Percentiles rank a stretch among this genome's conserved stretches.
These are phyloP conservation scores for Naganishia cerealis DNA, from an alignment of 1,284 basidiomycete species.

Conservation along the genomic window DNA sequence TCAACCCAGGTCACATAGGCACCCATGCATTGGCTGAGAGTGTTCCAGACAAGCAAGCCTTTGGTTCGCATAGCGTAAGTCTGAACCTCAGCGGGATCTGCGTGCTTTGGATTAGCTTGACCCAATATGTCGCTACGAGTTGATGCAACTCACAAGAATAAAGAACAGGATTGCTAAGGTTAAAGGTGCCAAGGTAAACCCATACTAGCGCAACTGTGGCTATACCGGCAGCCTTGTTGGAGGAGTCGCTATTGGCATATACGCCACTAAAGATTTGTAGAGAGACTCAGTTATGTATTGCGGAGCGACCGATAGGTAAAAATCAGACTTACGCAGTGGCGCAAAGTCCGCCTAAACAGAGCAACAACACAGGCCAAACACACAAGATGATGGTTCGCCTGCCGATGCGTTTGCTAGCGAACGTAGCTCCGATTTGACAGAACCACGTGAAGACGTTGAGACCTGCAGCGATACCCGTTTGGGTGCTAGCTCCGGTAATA, in stretches of 20 bases:
- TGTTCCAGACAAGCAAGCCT: slow-evolving; percentile 55
- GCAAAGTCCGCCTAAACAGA: slow-evolving; percentile 48
- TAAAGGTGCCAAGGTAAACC: slow-evolving; percentile 53
- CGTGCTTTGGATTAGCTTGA: slow-evolving; percentile 45
- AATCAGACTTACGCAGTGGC: slow-evolving; percentile 40
- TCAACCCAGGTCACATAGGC: slow-evolving; percentile 50
- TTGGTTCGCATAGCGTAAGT: slow-evolving; percentile 54
- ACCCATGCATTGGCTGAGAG: slow-evolving; percentile 43
- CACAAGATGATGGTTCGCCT: slow-evolving; percentile 49
- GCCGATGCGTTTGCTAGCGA: slow-evolving; percentile 45
- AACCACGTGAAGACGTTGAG: slow-evolving; percentile 52
- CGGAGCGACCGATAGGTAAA: not conserved
- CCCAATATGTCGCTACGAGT: not conserved
- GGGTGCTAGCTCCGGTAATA: slow-evolving; percentile 50
- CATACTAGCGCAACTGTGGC: slow-evolving; percentile 50
- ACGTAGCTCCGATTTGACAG: slow-evolving; percentile 49
- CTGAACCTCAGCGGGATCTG: slow-evolving; percentile 53
- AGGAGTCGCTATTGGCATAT: slow-evolving; percentile 41
- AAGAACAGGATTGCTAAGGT: slow-evolving; percentile 43
- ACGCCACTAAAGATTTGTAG: slow-evolving; percentile 39
- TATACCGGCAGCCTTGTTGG: slow-evolving; percentile 43
- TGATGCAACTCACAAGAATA: not conserved
- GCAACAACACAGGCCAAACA: slow-evolving; percentile 50
- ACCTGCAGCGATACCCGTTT: slow-evolving; percentile 55
- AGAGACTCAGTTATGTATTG: not conserved